Percentiles rank a stretch among this genome's conserved stretches.
Evolutionary conservation across 1,284 basidiomycete genomes (phyloP).

Genomic region (Wallemia mellicola): DNA sequence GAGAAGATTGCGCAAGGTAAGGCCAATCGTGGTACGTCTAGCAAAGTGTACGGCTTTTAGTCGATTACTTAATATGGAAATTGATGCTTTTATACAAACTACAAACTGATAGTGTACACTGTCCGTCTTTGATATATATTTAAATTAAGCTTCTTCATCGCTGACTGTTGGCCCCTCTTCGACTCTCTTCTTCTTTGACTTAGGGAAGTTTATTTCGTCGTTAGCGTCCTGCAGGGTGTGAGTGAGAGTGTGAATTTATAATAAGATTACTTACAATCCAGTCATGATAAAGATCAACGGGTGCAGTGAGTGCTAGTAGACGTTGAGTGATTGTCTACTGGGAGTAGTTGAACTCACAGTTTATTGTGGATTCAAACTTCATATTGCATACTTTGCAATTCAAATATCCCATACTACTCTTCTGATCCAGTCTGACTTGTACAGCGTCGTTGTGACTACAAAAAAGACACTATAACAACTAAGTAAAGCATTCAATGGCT

Average conservation of each 20-base stretch:
- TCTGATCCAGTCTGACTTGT: neutral
- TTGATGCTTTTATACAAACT: neutral
- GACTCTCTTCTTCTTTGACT: neutral
- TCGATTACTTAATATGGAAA: neutral
- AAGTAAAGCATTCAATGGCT: too few relatives aligned
- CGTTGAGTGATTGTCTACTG: neutral
- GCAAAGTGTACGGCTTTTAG: conserved; percentile 41
- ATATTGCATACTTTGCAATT: neutral
- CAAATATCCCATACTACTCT: neutral
- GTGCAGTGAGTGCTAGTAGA: neutral
- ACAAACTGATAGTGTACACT: neutral
- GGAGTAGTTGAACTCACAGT: neutral
- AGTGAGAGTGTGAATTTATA: too few relatives aligned
- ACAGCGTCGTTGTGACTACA: neutral
- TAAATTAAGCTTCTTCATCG: neutral
- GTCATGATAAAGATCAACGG: conserved; percentile 1
- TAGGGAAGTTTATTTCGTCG: neutral
- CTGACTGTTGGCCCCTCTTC: neutral
- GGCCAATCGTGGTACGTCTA: conserved; percentile 50
- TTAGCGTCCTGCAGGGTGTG: neutral
- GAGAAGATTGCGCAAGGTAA: conserved; percentile 46
- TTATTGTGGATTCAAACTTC: neutral
- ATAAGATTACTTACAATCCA: neutral
- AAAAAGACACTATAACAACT: conserved; percentile 1
- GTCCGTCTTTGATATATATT: neutral